These are phyloP conservation scores for Talaromyces piceae DNA, from an alignment of 2,329 filamentous ascomycete genomes.

Conservation along the genomic window DNA sequence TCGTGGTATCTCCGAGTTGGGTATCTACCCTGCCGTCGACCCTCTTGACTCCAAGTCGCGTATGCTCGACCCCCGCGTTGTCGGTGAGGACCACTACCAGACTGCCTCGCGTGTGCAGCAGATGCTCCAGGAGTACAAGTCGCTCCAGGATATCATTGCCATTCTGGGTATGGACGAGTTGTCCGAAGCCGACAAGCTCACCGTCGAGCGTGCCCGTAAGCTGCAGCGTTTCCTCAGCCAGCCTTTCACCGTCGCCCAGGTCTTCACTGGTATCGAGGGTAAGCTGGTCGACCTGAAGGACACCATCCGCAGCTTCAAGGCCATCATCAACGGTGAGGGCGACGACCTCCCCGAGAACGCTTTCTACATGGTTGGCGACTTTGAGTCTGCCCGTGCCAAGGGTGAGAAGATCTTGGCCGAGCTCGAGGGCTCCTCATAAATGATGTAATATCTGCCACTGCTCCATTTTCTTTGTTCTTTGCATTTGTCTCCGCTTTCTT, in stretches of 20 bases:
- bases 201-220: constrained; percentile 99
- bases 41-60: constrained; percentile 99
- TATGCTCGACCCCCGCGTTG: constrained; percentile 98
- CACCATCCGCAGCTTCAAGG: constrained; percentile 96
- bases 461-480: constrained; percentile 21
- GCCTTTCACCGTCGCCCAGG: constrained; percentile 85
- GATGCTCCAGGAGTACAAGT: constrained; percentile 99
- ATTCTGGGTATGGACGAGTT: constrained; percentile 99
- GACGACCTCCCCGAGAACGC: constrained; percentile 89
- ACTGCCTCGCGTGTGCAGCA: constrained; percentile 93
- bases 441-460: constrained; percentile 34
- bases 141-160: constrained; percentile 99
- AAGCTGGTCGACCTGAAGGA: constrained; percentile 97
- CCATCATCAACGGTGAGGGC: constrained; percentile 89
- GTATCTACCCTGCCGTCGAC: constrained; percentile 99
- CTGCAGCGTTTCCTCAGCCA: constrained; percentile 99
- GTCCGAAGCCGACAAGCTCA: constrained; percentile 98
- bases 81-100: constrained; percentile 96
- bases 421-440: constrained; percentile 56
- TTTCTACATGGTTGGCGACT: constrained; percentile 98
- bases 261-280: constrained; percentile 78
- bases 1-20: constrained; percentile 99
- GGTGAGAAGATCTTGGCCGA: constrained; percentile 99
- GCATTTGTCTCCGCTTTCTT: constrained; percentile 31
- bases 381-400: constrained; percentile 87